Evolutionary conservation across 129 eudicot genomes (phyloP).

Genomic region (Kitagawia praeruptora): DNA sequence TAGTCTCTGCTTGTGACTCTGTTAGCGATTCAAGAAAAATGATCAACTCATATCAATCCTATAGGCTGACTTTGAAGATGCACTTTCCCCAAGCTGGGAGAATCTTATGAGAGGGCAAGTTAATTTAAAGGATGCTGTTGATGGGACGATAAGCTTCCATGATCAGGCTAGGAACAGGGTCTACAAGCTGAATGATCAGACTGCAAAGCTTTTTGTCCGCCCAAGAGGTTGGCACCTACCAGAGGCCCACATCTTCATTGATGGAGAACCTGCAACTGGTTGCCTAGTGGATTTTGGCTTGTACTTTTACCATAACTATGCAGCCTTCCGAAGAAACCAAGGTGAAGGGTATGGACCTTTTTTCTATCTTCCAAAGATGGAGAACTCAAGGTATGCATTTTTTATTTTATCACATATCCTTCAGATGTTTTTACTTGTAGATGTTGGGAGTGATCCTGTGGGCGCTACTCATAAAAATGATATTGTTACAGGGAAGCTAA

Average conservation of each 20-base stretch:
- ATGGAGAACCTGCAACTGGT: slow-evolving; percentile 83
- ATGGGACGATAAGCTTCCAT: slow-evolving; percentile 67
- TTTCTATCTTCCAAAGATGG: slow-evolving; percentile 97
- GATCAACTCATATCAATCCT: neutral
- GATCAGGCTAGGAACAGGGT: slow-evolving; percentile 73
- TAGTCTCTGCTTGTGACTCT: neutral
- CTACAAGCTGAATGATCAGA: slow-evolving; percentile 68
- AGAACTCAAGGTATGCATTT: slow-evolving; percentile 52
- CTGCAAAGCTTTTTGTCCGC: slow-evolving; percentile 84
- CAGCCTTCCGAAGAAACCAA: slow-evolving; percentile 47
- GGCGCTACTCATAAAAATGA: neutral
- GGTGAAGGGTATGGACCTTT: slow-evolving; percentile 87
- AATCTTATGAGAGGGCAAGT: slow-evolving; percentile 84
- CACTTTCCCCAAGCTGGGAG: slow-evolving; percentile 94
- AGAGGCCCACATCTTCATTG: slow-evolving; percentile 82
- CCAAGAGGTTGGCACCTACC: slow-evolving; percentile 97
- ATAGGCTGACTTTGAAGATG: slow-evolving; percentile 95
- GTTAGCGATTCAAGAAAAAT: neutral
- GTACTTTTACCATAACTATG: slow-evolving; percentile 71
- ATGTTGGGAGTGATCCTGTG: neutral
- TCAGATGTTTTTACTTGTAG: neutral
- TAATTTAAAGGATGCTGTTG: slow-evolving; percentile 82
- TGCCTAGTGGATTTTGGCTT: slow-evolving; percentile 91
- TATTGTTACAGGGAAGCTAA: slow-evolving; percentile 72
- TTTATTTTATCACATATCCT: neutral